Conservation (phyloP, 805 yeast species). For the Torulaspora gathmanii region DNA sequence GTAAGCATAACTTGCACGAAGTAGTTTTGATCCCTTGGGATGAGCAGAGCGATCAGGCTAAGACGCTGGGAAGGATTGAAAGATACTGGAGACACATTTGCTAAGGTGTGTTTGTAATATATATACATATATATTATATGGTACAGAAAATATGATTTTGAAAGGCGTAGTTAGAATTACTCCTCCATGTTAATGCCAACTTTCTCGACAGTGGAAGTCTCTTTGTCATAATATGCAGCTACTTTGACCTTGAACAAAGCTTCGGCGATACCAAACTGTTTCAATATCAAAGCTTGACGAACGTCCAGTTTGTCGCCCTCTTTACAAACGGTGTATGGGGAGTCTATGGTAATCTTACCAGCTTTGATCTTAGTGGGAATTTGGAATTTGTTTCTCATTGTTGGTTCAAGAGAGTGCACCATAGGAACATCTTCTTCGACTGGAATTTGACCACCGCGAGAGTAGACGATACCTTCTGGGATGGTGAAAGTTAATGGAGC, state of each 20-base stretch:
- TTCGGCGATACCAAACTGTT: constrained; percentile 93
- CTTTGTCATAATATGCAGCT: constrained; percentile 73
- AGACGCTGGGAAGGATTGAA: constrained; percentile 16
- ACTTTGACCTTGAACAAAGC: constrained; percentile 81
- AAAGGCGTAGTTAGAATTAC: background rate
- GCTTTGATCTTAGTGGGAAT: constrained; percentile 86
- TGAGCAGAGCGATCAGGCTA: constrained; percentile 2
- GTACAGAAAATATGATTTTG: constrained; percentile 4
- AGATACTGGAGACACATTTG: constrained; percentile 29
- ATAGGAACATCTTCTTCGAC: constrained; percentile 92
- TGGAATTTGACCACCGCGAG: constrained; percentile 92
- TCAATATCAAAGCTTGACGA: constrained; percentile 83
- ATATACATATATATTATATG: constrained; percentile 10
- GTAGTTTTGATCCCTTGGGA: constrained; percentile 13
- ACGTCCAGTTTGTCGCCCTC: constrained; percentile 81
- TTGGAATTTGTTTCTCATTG: constrained; percentile 81
- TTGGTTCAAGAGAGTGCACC: constrained; percentile 93
- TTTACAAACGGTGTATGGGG: constrained; percentile 74
- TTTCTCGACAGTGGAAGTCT: constrained; percentile 36
- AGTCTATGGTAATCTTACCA: constrained; percentile 77
- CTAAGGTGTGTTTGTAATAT: constrained; percentile 7
- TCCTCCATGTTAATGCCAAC: constrained; percentile 36
- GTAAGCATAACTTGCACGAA: constrained; percentile 17
- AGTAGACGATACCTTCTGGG: constrained; percentile 87
- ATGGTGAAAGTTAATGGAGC: constrained; percentile 79